These are phyloP conservation scores for Cladophialophora bantiana DNA, from an alignment of 2,329 filamentous ascomycete genomes.

Conservation along the genomic window DNA sequence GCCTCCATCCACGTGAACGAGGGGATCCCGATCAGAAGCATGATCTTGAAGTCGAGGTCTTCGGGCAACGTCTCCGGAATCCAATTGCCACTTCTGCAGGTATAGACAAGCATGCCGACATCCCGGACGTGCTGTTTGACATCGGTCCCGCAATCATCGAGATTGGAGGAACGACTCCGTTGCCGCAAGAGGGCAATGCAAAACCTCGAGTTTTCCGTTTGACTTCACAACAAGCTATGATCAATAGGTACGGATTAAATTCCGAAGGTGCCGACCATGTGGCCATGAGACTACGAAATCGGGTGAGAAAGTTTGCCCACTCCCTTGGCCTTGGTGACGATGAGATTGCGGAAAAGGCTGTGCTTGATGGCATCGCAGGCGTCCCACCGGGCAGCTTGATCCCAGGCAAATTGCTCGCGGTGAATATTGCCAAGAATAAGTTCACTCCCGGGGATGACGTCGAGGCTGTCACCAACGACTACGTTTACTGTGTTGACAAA, in stretches of 20 bases:
- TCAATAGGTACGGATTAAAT: constrained; percentile 96
- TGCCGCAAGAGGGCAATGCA: constrained; percentile 87
- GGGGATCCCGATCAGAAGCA: constrained; percentile 63
- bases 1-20: constrained; percentile 83
- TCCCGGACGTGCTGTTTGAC: constrained; percentile 83
- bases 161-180: constrained; percentile 86
- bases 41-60: constrained; percentile 70
- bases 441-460: constrained; percentile 84
- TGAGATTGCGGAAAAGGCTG: constrained; percentile 69
- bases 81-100: constrained; percentile 95
- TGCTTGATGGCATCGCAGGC: constrained; percentile 76
- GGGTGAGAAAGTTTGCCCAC: constrained; percentile 79
- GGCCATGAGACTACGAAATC: constrained; percentile 76
- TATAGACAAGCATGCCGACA: constrained; percentile 91
- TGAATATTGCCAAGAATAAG: constrained; percentile 98
- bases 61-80: constrained; percentile 78
- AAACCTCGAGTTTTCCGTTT: constrained; percentile 88
- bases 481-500: constrained; percentile 85
- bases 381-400: constrained; percentile 84
- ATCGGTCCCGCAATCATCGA: constrained; percentile 88
- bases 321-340: constrained; percentile 69
- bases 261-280: constrained; percentile 88
- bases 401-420: constrained; percentile 78
- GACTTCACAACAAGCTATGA: constrained; percentile 80
- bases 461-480: constrained; percentile 76